Conservation (phyloP, 495 filamentous ascomycete species). For the Lophiostoma macrostomum region DNA sequence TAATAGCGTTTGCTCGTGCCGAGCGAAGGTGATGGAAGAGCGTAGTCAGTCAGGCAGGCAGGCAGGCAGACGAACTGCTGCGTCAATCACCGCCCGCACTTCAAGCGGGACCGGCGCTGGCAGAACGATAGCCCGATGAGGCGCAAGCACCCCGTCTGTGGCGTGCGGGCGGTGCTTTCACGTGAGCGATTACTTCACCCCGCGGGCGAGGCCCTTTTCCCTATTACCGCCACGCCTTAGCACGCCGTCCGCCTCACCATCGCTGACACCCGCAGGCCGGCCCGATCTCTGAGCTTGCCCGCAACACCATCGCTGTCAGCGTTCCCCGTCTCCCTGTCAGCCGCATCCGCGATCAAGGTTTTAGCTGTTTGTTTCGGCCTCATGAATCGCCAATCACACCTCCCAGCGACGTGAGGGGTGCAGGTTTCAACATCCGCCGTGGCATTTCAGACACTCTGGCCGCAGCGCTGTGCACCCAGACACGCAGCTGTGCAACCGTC, state of each 20-base stretch:
- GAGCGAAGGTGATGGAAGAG: constrained; percentile 17
- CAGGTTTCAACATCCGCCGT: constrained; percentile 9
- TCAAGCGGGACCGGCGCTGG: too few relatives aligned
- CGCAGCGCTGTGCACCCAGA: not conserved
- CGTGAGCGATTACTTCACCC: too few relatives aligned
- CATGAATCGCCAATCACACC: constrained; percentile 5
- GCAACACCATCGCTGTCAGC: constrained; percentile 3
- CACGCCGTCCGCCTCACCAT: too few relatives aligned
- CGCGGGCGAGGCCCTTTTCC: too few relatives aligned
- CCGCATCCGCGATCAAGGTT: constrained; percentile 1
- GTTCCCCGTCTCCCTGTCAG: not conserved
- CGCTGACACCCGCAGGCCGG: too few relatives aligned
- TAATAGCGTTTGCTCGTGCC: constrained; percentile 8
- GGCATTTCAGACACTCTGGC: constrained; percentile 11
- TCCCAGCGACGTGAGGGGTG: not conserved
- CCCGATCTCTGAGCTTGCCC: not conserved
- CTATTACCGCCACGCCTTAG: too few relatives aligned
- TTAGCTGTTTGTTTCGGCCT: constrained; percentile 12
- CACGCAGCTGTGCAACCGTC: constrained; percentile 11
- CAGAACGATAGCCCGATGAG: too few relatives aligned
- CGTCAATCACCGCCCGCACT: not conserved
- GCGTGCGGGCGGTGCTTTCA: too few relatives aligned
- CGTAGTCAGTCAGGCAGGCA: not conserved
- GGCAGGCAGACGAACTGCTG: constrained; percentile 1
- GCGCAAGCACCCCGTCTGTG: too few relatives aligned